Base-by-base conservation (phyloP, 345 rosid genomes). In the Rhizophora apiculata region DNA sequence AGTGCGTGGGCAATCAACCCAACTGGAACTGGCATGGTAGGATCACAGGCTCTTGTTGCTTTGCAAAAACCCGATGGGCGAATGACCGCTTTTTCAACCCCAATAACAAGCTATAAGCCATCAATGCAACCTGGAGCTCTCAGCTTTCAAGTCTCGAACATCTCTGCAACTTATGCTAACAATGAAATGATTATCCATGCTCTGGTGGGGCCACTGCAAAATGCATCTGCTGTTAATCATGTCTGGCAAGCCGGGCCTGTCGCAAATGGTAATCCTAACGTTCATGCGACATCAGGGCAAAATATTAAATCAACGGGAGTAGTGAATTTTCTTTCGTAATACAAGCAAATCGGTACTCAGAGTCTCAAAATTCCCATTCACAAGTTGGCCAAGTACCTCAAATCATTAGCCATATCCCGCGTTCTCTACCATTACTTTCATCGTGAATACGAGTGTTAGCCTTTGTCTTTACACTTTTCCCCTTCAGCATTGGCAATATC, bases 171-270 rank as follows among this genome's bases (percentile, higher is more conserved):
- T 18, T 72, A 68, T 61, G 9, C 34, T 9, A 27, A 56, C 13
- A 37, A 62, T 11, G 79, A 79, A 74, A 75, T 75, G 65, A 64
- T 20, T 3, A 72, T 75, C 30, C 75, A 68, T 31, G 79, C 79
- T 0, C 51, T 43, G 4, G 3, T 79, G 15, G 63, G 66, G 34
- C 79, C 70, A 3, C 72, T 66, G 34, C 29, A 56, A 52, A 68
- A 74, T 21, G 53, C 8, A 48, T 60, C 68, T 8, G 15, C 61
- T 6, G 71, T 68, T 34, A 74, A 68, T 61, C 79, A 79, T 31
- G 63, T 75, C 22, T 79, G 79, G 79, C 76, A 75, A 54, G 76
- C 71, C 1, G 82, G 82, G 53, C 62, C 79, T 3, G 61, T 78
- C 18, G 27, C 53, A 10, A 66, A 43, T 32, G 67, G 56, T 29